Evolutionary conservation across 352 stramenopile genomes (phyloP).

Genomic region (Phytophthora fragariae): DNA sequence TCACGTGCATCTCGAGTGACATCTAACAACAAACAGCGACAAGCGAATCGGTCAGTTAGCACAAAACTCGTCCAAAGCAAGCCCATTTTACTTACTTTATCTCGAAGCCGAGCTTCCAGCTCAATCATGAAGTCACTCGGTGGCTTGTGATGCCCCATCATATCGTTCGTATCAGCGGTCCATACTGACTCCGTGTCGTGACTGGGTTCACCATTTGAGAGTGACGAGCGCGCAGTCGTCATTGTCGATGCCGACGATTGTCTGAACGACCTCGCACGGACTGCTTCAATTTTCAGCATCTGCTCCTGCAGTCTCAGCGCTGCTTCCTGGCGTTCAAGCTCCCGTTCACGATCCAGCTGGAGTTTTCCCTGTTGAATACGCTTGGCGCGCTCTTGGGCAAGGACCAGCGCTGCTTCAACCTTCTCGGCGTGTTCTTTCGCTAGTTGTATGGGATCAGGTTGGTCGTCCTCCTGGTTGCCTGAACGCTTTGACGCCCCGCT

Average conservation of each 20-base stretch:
- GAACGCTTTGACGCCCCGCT: slow-evolving; percentile 12
- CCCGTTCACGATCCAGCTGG: slow-evolving; percentile 30
- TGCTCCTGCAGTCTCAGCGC: slow-evolving; percentile 44
- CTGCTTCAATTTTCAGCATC: slow-evolving; percentile 51
- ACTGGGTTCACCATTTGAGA: slow-evolving; percentile 7
- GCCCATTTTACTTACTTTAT: slow-evolving; percentile 24
- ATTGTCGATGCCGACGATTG: slow-evolving; percentile 8
- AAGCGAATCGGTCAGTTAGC: neutral
- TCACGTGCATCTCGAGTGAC: slow-evolving; percentile 47
- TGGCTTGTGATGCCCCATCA: slow-evolving; percentile 1
- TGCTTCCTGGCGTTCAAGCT: slow-evolving; percentile 35
- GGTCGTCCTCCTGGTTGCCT: slow-evolving; percentile 32
- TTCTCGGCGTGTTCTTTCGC: slow-evolving; percentile 43
- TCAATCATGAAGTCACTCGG: slow-evolving; percentile 32
- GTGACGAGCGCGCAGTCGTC: slow-evolving; percentile 22
- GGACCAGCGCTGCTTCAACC: slow-evolving; percentile 39
- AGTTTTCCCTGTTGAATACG: slow-evolving; percentile 38
- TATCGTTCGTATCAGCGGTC: slow-evolving; percentile 20
- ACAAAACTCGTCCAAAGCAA: neutral
- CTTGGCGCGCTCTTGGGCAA: slow-evolving; percentile 50
- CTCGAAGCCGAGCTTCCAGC: slow-evolving; percentile 29
- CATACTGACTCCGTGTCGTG: slow-evolving; percentile 25
- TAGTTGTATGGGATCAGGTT: slow-evolving; percentile 21
- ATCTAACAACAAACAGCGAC: slow-evolving; percentile 35
- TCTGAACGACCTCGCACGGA: slow-evolving; percentile 35